Conservation (phyloP, 192 early-diverging fungal genomes). For the Mortierella hygrophila region DNA sequence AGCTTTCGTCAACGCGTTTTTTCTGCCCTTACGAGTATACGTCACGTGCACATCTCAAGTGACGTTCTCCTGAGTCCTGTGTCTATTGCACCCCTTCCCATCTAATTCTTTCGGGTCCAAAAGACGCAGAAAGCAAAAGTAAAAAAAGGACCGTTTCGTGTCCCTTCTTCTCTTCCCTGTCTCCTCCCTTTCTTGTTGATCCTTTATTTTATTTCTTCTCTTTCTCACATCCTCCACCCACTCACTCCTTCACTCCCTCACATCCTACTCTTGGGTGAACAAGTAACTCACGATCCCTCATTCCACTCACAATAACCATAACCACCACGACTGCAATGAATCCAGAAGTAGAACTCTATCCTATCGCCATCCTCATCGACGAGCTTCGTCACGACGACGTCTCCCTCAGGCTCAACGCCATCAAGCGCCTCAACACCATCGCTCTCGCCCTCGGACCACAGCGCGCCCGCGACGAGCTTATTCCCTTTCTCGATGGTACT, state of each 20-base stretch:
- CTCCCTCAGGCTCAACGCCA: constrained; percentile 83
- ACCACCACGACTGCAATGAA: constrained; percentile 40
- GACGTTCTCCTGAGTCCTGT: too few relatives aligned
- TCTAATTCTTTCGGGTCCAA: background rate
- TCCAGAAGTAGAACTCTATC: constrained; percentile 71
- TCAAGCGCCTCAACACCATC: constrained; percentile 84
- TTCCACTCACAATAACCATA: background rate
- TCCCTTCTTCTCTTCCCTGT: background rate
- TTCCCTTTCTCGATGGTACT: constrained; percentile 97
- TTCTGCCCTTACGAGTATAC: too few relatives aligned
- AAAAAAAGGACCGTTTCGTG: background rate
- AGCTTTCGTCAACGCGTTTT: too few relatives aligned
- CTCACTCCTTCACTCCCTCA: background rate
- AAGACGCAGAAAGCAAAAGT: background rate
- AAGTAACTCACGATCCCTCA: background rate
- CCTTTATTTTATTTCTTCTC: background rate
- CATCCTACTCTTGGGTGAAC: background rate
- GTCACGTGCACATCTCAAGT: too few relatives aligned
- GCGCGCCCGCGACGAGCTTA: constrained; percentile 93
- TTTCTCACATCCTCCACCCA: background rate
- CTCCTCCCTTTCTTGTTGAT: background rate
- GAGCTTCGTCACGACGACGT: constrained; percentile 95
- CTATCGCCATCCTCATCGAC: constrained; percentile 91
- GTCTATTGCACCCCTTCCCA: too few relatives aligned
- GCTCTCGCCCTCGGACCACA: constrained; percentile 95